Evolutionary conservation across 2,329 filamentous ascomycete species (phyloP), one percentile per base, ranked within the genome.

Genomic region (Cryphonectria naterciae): DNA sequence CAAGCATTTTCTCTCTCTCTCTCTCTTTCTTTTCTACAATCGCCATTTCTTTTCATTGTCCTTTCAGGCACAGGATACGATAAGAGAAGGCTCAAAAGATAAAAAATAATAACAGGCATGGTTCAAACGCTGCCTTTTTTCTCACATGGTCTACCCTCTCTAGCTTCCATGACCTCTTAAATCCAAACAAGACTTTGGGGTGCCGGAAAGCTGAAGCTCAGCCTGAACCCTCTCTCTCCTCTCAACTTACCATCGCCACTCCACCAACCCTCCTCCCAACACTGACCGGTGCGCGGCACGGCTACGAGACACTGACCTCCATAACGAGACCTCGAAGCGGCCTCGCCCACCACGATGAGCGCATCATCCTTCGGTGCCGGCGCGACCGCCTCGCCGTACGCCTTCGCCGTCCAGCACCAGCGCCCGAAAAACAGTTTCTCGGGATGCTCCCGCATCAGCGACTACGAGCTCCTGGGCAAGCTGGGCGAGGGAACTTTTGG

Each of bases 401-500:
- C 85, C 10, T 90, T 88, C 78, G 88, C 88, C 49, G 78, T 85
- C n/a, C 84, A 84, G 67, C 85, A 89, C 77, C 81, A 84, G 78
- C 87, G 86, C 72, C 85, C 84, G 64, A 84, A 82, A 77, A 82
- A 81, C 71, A 91, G 88, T 74, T 99, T 97, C 80, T 85, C 86
- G 68, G 96, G 96, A 73, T 98, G 95, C 84, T 96, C 94, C 65
- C 89, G 88, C 77, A 94, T 97, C 75, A 84, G 85, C 75, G 92
- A 94, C 75, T 97, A 96, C 80, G 92, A 95, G 75, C 84, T 96
- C 52, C 83, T 92, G 75, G 90, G 90, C 67, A 97, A 97, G 82
- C 88, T 99, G 69, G 95, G 95, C 75, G 95, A 98, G 80, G 95
- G 95, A 73, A 98, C 95, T 32, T 98, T 98, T 83, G 95, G 95